phyloP scores from a whole-genome alignment of 2,329 filamentous ascomycete genomes.

The Sporothrix luriei region DNA sequence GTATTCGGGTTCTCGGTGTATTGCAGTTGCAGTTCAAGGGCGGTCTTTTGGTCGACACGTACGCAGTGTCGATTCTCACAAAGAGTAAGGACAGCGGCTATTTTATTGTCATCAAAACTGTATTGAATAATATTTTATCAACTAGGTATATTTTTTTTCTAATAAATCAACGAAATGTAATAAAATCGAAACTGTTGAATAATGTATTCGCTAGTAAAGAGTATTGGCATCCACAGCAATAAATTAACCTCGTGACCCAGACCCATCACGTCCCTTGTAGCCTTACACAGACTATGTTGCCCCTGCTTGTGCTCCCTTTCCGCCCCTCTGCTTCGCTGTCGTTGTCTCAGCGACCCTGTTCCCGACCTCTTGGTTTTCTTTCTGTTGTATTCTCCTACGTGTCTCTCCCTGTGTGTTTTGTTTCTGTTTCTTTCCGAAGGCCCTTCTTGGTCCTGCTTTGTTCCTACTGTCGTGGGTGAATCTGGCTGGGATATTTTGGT shows the following conservation, averaged over 20 bases:
- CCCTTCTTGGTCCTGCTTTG: background rate
- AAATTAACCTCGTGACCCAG: no score
- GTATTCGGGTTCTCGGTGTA: background rate
- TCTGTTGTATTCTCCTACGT: constrained; percentile 25
- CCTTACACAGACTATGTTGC: background rate
- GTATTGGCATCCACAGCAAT: no score
- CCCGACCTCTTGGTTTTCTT: constrained; percentile 16
- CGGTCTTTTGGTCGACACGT: no score
- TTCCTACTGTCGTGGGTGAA: background rate
- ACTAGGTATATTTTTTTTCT: no score
- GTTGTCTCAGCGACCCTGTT: constrained; percentile 24
- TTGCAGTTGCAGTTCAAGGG: background rate
- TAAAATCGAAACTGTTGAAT: no score
- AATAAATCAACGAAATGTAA: no score
- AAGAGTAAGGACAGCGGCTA: no score
- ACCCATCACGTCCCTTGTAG: background rate
- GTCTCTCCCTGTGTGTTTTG: constrained; percentile 15
- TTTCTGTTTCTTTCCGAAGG: background rate
- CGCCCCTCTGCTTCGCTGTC: background rate
- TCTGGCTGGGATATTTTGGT: background rate
- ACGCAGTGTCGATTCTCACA: no score
- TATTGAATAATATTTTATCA: no score
- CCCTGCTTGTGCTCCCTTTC: background rate
- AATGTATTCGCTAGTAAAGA: no score
- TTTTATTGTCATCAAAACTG: no score